phyloP scores from a whole-genome alignment of 176 grass and related monocot genomes.

The Aechmea fasciata region DNA sequence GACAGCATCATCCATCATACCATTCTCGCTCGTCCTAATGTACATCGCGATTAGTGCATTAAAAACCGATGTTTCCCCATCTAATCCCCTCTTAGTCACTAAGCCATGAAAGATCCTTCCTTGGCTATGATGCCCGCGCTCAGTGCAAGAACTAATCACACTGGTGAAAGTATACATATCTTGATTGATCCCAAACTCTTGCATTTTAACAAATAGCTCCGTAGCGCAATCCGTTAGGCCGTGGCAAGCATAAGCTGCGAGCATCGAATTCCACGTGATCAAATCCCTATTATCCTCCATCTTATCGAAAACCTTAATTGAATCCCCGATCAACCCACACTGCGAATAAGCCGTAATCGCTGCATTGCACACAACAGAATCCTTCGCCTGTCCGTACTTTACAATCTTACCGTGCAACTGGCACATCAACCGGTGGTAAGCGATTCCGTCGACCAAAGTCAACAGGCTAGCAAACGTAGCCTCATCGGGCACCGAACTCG shows the following conservation, averaged over 20 bases:
- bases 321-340: conserved; percentile 24
- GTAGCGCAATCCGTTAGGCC: conserved; percentile 16
- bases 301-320: conserved; percentile 47
- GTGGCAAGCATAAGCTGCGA: conserved; percentile 37
- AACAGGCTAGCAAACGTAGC: conserved; percentile 44
- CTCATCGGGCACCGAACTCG: conserved; percentile 30
- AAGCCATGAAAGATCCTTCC: conserved; percentile 37
- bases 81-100: conserved; percentile 33
- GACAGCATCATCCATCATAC: conserved; percentile 45
- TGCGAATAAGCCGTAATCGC: conserved; percentile 40
- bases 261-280: conserved; percentile 66
- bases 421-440: conserved; percentile 17
- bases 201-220: conserved; percentile 33
- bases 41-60: conserved; percentile 64
- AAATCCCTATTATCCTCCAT: conserved; percentile 34
- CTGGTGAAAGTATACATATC: conserved; percentile 66
- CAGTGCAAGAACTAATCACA: conserved; percentile 33
- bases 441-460: neutral
- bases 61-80: conserved; percentile 29
- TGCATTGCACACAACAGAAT: conserved; percentile 35
- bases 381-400: conserved; percentile 27
- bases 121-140: conserved; percentile 2
- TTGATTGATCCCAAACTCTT: conserved; percentile 10
- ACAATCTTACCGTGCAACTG: conserved; percentile 44
- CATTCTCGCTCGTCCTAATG: conserved; percentile 16